Evolutionary conservation across 768 basidiomycete species (phyloP).

Genomic region (Termitomyces sp.): DNA sequence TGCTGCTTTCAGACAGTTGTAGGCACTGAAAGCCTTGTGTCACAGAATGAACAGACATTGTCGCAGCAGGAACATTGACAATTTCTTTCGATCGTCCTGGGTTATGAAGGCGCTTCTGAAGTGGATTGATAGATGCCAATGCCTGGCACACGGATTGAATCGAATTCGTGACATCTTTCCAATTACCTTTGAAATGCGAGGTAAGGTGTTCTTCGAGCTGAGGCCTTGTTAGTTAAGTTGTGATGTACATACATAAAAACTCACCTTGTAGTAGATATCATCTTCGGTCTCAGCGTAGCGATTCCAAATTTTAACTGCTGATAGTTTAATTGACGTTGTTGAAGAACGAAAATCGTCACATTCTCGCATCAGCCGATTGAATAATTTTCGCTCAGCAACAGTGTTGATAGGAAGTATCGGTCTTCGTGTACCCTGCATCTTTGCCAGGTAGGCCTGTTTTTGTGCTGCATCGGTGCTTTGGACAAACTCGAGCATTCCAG

Average conservation of each 20-base stretch:
- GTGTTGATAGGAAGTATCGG: conserved; percentile 20
- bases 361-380: conserved; percentile 16
- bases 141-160: not conserved
- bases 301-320: not conserved
- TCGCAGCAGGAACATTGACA: not conserved
- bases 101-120: not conserved
- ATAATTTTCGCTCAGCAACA: conserved; percentile 14
- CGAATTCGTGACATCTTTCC: not conserved
- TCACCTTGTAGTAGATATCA: not conserved
- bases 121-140: not conserved
- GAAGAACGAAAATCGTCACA: not conserved
- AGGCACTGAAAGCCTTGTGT: not conserved
- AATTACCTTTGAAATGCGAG: not conserved
- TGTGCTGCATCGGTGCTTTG: not conserved
- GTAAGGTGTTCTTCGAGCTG: not conserved
- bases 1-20: too few species aligned
- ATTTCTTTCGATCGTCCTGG: not conserved
- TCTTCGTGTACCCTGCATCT: conserved; percentile 19
- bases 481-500: not conserved
- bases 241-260: not conserved
- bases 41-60: not conserved
- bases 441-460: not conserved
- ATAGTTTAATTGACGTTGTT: not conserved
- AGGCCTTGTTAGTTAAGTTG: not conserved
- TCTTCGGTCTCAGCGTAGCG: not conserved